Conservation (phyloP, 2,329 filamentous ascomycete species). For the Helicocarpus griseus region DNA sequence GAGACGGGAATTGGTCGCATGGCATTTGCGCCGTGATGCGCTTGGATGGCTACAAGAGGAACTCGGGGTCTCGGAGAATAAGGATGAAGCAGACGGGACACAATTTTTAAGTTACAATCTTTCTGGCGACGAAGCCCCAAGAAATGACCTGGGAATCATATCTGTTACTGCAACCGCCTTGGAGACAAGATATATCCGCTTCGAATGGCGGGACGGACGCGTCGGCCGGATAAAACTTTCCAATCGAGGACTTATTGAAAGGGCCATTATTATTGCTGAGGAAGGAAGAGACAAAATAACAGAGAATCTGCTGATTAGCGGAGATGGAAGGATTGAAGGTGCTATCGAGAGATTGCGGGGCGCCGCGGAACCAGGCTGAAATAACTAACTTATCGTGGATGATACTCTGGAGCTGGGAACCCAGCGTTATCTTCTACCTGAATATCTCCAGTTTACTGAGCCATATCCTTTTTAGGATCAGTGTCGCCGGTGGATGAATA, state of each 20-base stretch:
- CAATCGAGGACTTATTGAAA: conserved; percentile 30
- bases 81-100: conserved; percentile 6
- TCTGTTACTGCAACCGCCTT: conserved; percentile 26
- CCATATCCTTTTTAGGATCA: not conserved
- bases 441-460: not conserved
- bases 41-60: conserved; percentile 25
- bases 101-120: not conserved
- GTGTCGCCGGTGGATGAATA: not conserved
- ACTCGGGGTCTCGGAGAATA: conserved; percentile 18
- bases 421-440: not conserved
- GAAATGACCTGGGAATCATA: conserved; percentile 24
- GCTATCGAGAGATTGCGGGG: conserved; percentile 22
- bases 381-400: not conserved
- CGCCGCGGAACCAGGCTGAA: not conserved
- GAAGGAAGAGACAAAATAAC: conserved; percentile 27
- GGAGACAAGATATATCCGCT: conserved; percentile 33
- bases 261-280: conserved; percentile 35
- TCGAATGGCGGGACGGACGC: conserved; percentile 36
- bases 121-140: not conserved
- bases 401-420: not conserved
- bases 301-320: conserved; percentile 26
- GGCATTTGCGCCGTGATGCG: conserved; percentile 32
- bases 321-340: conserved; percentile 26
- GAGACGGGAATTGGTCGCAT: conserved; percentile 32
- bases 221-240: conserved; percentile 36